phyloP scores from a whole-genome alignment of 352 stramenopile genomes.

The Phytophthora pinifolia region DNA sequence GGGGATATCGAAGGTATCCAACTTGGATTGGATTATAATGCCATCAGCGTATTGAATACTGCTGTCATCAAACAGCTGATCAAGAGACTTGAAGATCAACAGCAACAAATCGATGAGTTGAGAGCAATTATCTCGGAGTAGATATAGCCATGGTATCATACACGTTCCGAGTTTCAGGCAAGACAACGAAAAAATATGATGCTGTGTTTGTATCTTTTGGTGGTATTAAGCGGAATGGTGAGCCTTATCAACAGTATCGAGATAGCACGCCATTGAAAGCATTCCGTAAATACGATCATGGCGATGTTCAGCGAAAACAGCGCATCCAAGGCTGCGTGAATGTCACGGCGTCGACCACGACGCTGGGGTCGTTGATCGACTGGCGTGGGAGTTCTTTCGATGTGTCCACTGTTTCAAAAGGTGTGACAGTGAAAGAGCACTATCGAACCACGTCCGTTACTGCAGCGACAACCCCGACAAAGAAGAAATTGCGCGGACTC shows the following conservation, averaged over 20 bases:
- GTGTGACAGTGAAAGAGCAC: not conserved
- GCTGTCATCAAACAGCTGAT: too few species aligned
- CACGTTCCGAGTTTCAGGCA: too few species aligned
- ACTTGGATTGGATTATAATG: too few species aligned
- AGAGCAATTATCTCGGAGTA: too few species aligned
- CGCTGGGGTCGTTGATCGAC: not conserved
- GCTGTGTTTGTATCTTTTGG: slow-evolving; percentile 21
- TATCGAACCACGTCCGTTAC: not conserved
- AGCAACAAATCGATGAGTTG: too few species aligned
- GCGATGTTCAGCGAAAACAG: too few species aligned
- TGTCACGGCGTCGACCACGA: not conserved
- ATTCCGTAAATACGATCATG: not conserved
- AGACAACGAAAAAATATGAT: too few species aligned
- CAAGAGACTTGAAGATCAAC: too few species aligned
- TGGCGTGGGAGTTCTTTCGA: not conserved
- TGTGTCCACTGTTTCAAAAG: slow-evolving; percentile 1
- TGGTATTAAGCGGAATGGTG: slow-evolving; percentile 6
- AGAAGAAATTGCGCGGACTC: not conserved
- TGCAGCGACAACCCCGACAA: slow-evolving; percentile 2
- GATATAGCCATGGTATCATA: too few species aligned
- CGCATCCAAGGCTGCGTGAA: not conserved
- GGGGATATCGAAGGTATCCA: too few species aligned
- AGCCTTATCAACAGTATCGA: slow-evolving; percentile 9
- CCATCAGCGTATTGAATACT: too few species aligned
- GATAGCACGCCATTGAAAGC: slow-evolving; percentile 4